Evolutionary conservation across 352 stramenopile genomes (phyloP).

Genomic region (Phytophthora macrochlamydospora): DNA sequence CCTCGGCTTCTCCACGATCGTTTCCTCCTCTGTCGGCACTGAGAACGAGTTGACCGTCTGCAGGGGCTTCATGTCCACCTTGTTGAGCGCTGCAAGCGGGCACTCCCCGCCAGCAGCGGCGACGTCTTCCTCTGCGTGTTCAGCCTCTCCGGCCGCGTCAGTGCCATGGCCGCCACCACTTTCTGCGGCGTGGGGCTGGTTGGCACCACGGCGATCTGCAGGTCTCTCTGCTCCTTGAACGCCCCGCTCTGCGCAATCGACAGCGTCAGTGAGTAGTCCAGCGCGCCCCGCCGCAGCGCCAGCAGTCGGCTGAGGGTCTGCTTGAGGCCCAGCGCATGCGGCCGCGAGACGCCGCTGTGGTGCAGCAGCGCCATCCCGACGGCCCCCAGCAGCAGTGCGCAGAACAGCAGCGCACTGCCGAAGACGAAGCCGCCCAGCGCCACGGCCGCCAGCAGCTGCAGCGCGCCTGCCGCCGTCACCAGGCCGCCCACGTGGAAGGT

Average conservation of each 20-base stretch:
- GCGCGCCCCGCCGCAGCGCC: conserved; percentile 45
- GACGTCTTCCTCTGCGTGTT: conserved; percentile 18
- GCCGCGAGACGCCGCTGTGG: conserved; percentile 6
- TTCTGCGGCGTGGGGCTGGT: conserved; percentile 25
- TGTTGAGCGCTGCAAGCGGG: conserved; percentile 20
- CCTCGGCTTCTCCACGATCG: conserved; percentile 25
- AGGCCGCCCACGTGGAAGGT: conserved; percentile 47
- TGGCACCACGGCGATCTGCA: conserved; percentile 30
- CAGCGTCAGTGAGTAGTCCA: conserved; percentile 65
- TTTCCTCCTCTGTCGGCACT: conserved; percentile 9
- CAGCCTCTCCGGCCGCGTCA: conserved; percentile 19
- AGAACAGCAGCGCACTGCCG: conserved; percentile 47
- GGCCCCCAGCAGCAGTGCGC: conserved; percentile 25
- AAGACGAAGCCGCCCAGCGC: conserved; percentile 43
- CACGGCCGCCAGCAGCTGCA: conserved; percentile 35
- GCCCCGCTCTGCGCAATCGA: conserved; percentile 54
- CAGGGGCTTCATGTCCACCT: conserved; percentile 25
- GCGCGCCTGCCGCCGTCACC: conserved; percentile 36
- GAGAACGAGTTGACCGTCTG: conserved; percentile 14
- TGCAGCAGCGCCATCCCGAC: conserved; percentile 27
- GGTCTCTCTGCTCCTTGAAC: conserved; percentile 20
- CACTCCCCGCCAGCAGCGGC: conserved; percentile 5
- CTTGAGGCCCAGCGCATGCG: conserved; percentile 25
- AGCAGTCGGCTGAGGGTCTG: conserved; percentile 23
- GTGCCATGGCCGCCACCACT: conserved; percentile 26